Percentiles rank a stretch among this genome's conserved stretches.
phyloP scores from a whole-genome alignment of 306 rosid species.

The Castanospermum australe region DNA sequence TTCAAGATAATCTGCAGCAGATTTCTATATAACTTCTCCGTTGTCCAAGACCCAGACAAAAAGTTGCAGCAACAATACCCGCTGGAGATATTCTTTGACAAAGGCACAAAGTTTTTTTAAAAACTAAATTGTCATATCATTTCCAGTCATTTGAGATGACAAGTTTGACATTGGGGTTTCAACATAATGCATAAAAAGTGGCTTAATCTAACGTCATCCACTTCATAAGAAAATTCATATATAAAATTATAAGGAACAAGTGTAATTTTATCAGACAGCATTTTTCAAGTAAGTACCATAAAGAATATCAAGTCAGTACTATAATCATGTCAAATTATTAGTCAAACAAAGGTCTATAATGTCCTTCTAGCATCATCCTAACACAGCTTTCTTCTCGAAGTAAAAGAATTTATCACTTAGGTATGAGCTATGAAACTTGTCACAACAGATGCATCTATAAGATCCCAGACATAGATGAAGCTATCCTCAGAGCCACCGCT shows the following conservation, averaged over 20 bases:
- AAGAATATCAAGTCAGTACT: neutral
- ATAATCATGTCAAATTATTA: neutral
- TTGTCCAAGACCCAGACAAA: too few relatives aligned
- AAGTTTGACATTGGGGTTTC: neutral
- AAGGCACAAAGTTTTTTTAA: neutral
- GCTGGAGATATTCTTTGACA: neutral
- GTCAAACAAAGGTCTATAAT: neutral
- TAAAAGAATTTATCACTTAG: constrained; percentile 61
- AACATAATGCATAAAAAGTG: neutral
- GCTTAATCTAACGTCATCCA: neutral
- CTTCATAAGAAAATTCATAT: neutral
- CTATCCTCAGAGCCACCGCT: constrained; percentile 96
- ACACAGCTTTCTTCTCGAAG: constrained; percentile 9
- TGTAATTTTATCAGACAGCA: neutral
- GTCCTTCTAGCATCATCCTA: constrained; percentile 11
- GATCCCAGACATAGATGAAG: constrained; percentile 84
- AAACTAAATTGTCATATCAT: neutral
- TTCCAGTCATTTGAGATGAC: neutral
- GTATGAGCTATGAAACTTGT: constrained; percentile 80
- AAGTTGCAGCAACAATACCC: neutral
- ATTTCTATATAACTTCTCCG: too few relatives aligned
- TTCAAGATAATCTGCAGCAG: neutral
- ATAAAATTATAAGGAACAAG: neutral
- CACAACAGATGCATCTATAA: constrained; percentile 83
- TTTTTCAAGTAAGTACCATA: too few relatives aligned